A percentile compares a stretch with the other conserved stretches of the same genome.
These are phyloP conservation scores for Syzygium aqueum DNA, from an alignment of 345 rosid genomes.

Conservation along the genomic window DNA sequence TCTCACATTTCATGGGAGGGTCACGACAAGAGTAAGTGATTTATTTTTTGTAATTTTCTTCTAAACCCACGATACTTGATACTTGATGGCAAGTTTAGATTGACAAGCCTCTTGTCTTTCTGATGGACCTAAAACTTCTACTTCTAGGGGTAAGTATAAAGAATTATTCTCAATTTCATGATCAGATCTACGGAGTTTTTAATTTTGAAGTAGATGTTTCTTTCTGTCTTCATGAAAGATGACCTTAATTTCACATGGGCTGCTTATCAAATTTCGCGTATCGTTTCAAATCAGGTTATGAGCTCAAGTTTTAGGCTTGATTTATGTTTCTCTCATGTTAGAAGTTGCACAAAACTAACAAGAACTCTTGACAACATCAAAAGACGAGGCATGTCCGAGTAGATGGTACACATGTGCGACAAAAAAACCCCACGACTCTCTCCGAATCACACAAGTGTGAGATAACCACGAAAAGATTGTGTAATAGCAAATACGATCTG, in stretches of 20 bases:
- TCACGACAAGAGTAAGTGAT: fast-evolving
- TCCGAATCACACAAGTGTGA: background rate
- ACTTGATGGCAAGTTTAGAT: background rate
- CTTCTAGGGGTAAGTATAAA: background rate
- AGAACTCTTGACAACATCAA: background rate
- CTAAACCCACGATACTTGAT: background rate
- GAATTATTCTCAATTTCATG: background rate
- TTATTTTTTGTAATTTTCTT: background rate
- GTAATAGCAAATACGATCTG: background rate
- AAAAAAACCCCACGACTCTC: background rate
- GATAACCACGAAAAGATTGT: background rate
- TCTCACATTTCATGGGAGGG: background rate
- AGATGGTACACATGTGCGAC: background rate
- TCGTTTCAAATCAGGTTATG: background rate
- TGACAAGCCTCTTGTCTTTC: background rate
- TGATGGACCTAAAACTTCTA: background rate
- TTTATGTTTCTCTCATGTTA: background rate
- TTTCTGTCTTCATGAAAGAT: background rate
- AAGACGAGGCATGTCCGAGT: background rate
- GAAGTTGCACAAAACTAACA: background rate
- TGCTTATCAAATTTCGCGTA: background rate
- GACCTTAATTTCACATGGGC: background rate
- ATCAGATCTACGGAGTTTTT: background rate
- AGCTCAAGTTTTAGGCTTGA: background rate
- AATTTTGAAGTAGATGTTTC: background rate